Percentiles rank a stretch among this genome's conserved stretches.
phyloP scores from a whole-genome alignment of 2,329 filamentous ascomycete species.

The Botrytis aclada region DNA sequence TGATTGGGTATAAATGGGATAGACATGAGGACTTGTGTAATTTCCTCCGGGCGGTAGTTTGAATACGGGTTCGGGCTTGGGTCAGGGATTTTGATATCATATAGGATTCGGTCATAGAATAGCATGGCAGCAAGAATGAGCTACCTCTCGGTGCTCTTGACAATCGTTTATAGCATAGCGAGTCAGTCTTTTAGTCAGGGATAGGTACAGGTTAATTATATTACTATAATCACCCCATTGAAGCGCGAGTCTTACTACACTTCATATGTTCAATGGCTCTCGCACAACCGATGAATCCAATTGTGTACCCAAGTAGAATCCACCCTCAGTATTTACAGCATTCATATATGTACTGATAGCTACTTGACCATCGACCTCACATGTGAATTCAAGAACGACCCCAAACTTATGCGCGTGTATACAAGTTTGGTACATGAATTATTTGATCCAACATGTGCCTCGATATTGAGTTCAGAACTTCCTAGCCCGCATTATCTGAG shows the following conservation, averaged over 20 bases:
- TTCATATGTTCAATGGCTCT: not conserved
- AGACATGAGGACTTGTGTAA: not conserved
- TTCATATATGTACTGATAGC: not conserved
- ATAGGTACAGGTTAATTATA: not conserved
- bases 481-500: not conserved
- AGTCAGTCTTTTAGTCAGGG: not conserved
- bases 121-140: conserved; percentile 4
- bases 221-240: not conserved
- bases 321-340: not conserved
- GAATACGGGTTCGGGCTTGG: not conserved
- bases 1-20: not conserved
- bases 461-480: not conserved
- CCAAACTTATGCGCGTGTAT: not conserved
- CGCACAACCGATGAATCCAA: not conserved
- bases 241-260: not conserved
- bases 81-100: not conserved
- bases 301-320: not conserved
- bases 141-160: not conserved
- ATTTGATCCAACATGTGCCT: not conserved
- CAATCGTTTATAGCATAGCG: conserved; percentile 8
- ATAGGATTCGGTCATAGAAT: conserved; percentile 2
- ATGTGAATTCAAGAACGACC: not conserved
- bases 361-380: not conserved
- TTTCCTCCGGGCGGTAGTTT: not conserved
- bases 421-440: not conserved